These are phyloP conservation scores for Candida loeiensis DNA, from an alignment of 805 yeast genomes.

Conservation along the genomic window DNA sequence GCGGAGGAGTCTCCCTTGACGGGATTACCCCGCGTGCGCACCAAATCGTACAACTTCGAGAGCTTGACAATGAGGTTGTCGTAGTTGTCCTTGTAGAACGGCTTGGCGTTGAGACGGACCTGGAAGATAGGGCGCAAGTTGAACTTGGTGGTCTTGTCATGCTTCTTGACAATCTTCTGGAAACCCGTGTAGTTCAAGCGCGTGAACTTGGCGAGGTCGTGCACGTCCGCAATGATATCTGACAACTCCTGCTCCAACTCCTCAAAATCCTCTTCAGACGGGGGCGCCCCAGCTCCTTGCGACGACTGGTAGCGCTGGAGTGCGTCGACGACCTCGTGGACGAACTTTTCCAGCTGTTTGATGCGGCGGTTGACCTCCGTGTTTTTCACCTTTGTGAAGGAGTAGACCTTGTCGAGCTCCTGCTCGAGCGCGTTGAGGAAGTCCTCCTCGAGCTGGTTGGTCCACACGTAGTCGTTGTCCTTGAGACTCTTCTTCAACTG, in stretches of 20 bases:
- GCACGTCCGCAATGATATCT: slow-evolving; percentile 94
- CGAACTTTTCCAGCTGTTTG: slow-evolving; percentile 73
- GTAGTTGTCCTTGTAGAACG: slow-evolving; percentile 93
- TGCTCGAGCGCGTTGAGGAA: slow-evolving; percentile 72
- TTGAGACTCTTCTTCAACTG: slow-evolving; percentile 68
- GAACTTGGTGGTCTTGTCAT: slow-evolving; percentile 76
- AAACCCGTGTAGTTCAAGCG: slow-evolving; percentile 95
- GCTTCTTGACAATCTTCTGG: slow-evolving; percentile 94
- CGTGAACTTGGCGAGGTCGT: slow-evolving; percentile 91
- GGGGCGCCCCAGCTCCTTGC: slow-evolving; percentile 24
- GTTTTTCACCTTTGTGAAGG: slow-evolving; percentile 83
- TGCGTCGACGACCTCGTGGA: slow-evolving; percentile 58
- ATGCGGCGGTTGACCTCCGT: slow-evolving; percentile 83
- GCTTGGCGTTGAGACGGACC: slow-evolving; percentile 87
- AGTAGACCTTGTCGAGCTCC: slow-evolving; percentile 89
- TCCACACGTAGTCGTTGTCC: slow-evolving; percentile 61
- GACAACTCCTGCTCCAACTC: slow-evolving; percentile 42
- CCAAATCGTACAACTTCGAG: slow-evolving; percentile 85
- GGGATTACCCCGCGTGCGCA: slow-evolving; percentile 94
- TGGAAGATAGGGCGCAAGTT: slow-evolving; percentile 88
- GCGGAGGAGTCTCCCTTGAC: slow-evolving; percentile 93
- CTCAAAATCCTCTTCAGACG: slow-evolving; percentile 41
- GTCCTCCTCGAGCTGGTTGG: slow-evolving; percentile 72
- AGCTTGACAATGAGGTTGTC: slow-evolving; percentile 85
- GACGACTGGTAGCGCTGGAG: slow-evolving; percentile 27